Evolutionary conservation across 164 flowering plant genomes (phyloP), one percentile per base, ranked within the genome.

Genomic region (Vitis labrusca): DNA sequence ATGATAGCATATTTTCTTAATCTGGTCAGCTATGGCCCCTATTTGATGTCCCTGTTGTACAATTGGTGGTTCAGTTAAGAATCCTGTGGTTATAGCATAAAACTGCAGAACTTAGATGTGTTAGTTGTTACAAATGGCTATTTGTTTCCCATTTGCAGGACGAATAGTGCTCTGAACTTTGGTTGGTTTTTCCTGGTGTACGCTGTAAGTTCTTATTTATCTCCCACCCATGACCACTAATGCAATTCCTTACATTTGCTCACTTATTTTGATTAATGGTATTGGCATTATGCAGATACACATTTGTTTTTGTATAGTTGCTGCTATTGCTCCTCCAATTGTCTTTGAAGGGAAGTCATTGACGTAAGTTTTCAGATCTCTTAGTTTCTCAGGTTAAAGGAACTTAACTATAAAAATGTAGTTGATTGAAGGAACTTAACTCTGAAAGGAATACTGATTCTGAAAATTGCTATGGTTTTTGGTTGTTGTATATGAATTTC

Each of bases 261-360:
- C 47, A 17, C 11, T 23, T 50, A 62, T 53, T 27, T 55, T 55
- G 57, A 17, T 13, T 67, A 63, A 71, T 50, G 14, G 11, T 16
- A 44, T 27, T 55, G 55, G 6, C 16, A 10, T 59, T 23, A 12
- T 85, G 82, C 93, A 95, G 99, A 47, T 95, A n/a, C 99, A 95
- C 71, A 85, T 95, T 68, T 91, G 81, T 2, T 93, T 93, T 74
- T 93, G 98, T 71, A 88, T 95, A 64, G 63, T 93, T 84, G 98
- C 99, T 79, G 94, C 99, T 37, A 90, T 95, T 76, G 99, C 99
- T 67, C 99, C 99, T 72, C 99, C 99, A 32, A 79, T 95, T 69
- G 87, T 95, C 71, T 95, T 95, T 74, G 83, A 85, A 62, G 99
- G 99, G 70, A 80, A 84, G 73, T 93, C 98, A 71, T 82, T 95